phyloP scores from a whole-genome alignment of 352 stramenopile species.

The Phytophthora quininea region DNA sequence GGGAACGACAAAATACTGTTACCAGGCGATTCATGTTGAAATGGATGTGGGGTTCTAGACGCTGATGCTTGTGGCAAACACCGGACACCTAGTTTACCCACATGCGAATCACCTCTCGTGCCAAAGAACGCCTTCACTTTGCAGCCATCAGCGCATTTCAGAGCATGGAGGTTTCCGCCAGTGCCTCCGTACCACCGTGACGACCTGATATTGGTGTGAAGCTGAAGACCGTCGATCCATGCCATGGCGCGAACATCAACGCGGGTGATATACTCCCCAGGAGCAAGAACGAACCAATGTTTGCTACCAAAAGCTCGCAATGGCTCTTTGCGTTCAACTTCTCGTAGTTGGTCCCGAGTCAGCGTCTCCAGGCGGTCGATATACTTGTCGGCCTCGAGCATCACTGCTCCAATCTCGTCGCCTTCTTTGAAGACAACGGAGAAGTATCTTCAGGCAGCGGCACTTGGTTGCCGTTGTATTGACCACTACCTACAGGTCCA shows the following conservation, averaged over 20 bases:
- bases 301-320: slow-evolving; percentile 33
- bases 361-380: slow-evolving; percentile 51
- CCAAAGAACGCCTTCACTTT: slow-evolving; percentile 64
- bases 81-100: slow-evolving; percentile 53
- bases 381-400: slow-evolving; percentile 46
- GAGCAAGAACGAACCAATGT: slow-evolving; percentile 53
- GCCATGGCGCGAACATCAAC: slow-evolving; percentile 62
- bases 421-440: slow-evolving; percentile 8
- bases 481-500: slow-evolving; percentile 50
- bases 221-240: slow-evolving; percentile 70
- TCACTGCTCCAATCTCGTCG: slow-evolving; percentile 53
- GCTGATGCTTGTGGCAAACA: slow-evolving; percentile 30
- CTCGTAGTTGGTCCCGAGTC: slow-evolving; percentile 43
- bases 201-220: slow-evolving; percentile 64
- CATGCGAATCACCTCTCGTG: slow-evolving; percentile 45
- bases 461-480: slow-evolving; percentile 50
- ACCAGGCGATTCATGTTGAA: background rate
- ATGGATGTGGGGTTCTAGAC: background rate
- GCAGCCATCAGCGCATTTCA: slow-evolving; percentile 47
- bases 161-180: slow-evolving; percentile 48
- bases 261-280: slow-evolving; percentile 52
- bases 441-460: slow-evolving; percentile 30
- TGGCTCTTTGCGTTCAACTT: slow-evolving; percentile 27
- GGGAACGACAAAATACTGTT: slow-evolving; percentile 16
- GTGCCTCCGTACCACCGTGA: slow-evolving; percentile 70